Percentiles rank a stretch among this genome's conserved stretches.
These are phyloP conservation scores for Brassica nigra DNA, from an alignment of 345 rosid species.

Conservation along the genomic window DNA sequence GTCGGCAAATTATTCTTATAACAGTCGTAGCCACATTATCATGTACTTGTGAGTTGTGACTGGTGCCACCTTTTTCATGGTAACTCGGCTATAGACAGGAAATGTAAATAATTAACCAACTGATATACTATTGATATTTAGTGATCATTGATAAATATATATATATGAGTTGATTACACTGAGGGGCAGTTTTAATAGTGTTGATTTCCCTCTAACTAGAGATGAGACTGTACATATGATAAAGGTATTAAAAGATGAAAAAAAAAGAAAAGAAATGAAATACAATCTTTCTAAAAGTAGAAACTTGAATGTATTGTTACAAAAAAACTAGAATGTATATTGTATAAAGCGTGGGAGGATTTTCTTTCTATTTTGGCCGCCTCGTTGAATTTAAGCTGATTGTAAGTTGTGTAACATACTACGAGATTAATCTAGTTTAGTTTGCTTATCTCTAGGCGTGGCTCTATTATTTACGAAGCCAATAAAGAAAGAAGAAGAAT, in stretches of 20 bases:
- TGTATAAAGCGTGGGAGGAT: not conserved
- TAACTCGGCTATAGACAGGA: not conserved
- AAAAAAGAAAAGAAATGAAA: not conserved
- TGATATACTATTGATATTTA: not conserved
- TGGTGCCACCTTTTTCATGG: not conserved
- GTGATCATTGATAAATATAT: not conserved
- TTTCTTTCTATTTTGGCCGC: not conserved
- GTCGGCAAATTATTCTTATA: not conserved
- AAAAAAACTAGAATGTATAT: not conserved
- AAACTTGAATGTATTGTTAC: not conserved
- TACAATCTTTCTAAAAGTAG: not conserved
- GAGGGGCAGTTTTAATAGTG: no score
- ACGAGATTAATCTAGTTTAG: not conserved
- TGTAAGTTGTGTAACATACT: not conserved
- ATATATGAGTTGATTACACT: not conserved
- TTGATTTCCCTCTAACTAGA: no score
- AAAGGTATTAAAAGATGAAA: not conserved
- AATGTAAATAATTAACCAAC: not conserved
- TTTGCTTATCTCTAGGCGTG: conserved; percentile 15
- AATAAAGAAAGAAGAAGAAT: not conserved
- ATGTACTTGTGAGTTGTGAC: not conserved
- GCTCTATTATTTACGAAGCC: conserved; percentile 10
- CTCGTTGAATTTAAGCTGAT: not conserved
- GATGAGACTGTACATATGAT: not conserved
- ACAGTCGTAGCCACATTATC: not conserved